Percentiles rank a stretch among this genome's conserved stretches.
Evolutionary conservation across 2,329 filamentous ascomycete genomes (phyloP).

Genomic region (Podosphaera xanthii): DNA sequence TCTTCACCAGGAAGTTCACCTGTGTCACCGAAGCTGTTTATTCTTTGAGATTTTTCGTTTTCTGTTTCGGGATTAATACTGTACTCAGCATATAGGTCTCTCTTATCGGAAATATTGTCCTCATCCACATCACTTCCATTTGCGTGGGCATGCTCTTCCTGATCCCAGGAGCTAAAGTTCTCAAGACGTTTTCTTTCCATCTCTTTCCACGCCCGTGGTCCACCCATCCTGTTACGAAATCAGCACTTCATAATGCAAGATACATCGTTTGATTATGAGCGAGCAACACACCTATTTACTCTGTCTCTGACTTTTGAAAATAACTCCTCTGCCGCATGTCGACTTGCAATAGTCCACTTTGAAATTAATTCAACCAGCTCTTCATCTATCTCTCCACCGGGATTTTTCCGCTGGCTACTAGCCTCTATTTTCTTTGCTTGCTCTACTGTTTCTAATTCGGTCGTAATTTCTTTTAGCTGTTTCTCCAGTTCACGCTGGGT

Average conservation of each 20-base stretch:
- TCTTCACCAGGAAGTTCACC: constrained; percentile 19
- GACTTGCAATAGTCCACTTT: constrained; percentile 38
- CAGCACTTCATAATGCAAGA: constrained; percentile 2
- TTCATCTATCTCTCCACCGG: constrained; percentile 28
- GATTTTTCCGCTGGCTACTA: constrained; percentile 9
- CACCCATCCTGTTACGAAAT: constrained; percentile 26
- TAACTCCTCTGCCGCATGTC: constrained; percentile 43
- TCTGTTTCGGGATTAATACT: constrained; percentile 16
- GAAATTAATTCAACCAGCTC: constrained; percentile 31
- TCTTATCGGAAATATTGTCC: constrained; percentile 17
- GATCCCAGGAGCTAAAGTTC: constrained; percentile 19
- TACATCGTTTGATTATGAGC: not conserved
- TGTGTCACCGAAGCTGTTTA: constrained; percentile 14
- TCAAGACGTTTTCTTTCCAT: constrained; percentile 25
- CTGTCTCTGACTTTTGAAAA: constrained; percentile 36
- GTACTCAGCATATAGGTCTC: constrained; percentile 16
- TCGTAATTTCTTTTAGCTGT: constrained; percentile 11
- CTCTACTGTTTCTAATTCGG: constrained; percentile 24
- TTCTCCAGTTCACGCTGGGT: constrained; percentile 16
- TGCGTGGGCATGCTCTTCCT: constrained; percentile 14
- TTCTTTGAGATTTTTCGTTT: constrained; percentile 16
- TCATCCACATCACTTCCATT: constrained; percentile 15
- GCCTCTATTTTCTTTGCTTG: constrained; percentile 29
- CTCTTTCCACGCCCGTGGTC: constrained; percentile 31
- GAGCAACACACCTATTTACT: constrained; percentile 22